These are phyloP conservation scores for Olyra latifolia DNA, from an alignment of 176 grass and related monocot species.

Conservation along the genomic window DNA sequence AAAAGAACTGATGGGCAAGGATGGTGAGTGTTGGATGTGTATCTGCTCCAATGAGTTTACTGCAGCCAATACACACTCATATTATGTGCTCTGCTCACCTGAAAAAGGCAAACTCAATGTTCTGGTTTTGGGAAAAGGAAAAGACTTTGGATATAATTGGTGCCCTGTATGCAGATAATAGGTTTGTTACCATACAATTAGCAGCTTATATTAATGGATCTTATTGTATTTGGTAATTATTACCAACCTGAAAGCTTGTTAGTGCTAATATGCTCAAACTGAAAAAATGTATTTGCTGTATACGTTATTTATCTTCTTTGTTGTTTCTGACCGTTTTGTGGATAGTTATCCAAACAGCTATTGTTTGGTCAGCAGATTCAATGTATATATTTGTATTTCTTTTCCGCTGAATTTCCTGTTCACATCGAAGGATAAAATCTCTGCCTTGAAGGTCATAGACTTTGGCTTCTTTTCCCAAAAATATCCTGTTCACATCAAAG, in stretches of 20 bases:
- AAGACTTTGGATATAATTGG: too few relatives aligned
- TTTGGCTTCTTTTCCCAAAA: slow-evolving; percentile 99
- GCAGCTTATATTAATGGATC: slow-evolving; percentile 3
- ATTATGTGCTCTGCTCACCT: too few relatives aligned
- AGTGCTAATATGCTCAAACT: slow-evolving; percentile 7
- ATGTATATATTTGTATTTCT: slow-evolving; percentile 29
- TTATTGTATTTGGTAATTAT: background rate
- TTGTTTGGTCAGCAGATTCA: slow-evolving; percentile 7
- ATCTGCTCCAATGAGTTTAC: too few relatives aligned
- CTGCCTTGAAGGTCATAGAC: slow-evolving; percentile 94
- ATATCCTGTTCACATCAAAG: too few relatives aligned
- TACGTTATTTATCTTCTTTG: slow-evolving; percentile 3
- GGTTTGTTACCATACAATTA: slow-evolving; percentile 22
- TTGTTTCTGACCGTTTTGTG: slow-evolving; percentile 23
- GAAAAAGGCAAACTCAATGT: too few relatives aligned
- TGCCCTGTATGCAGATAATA: too few relatives aligned
- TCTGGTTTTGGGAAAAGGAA: too few relatives aligned
- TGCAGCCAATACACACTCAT: too few relatives aligned
- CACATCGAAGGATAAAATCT: slow-evolving; percentile 72
- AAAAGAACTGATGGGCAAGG: too few relatives aligned
- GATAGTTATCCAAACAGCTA: background rate
- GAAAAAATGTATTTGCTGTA: background rate
- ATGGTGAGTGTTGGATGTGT: too few relatives aligned
- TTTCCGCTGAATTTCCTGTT: slow-evolving; percentile 94
- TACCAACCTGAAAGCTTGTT: slow-evolving; percentile 2